Evolutionary conservation across 306 rosid species (phyloP).

Genomic region (Rosa persica): DNA sequence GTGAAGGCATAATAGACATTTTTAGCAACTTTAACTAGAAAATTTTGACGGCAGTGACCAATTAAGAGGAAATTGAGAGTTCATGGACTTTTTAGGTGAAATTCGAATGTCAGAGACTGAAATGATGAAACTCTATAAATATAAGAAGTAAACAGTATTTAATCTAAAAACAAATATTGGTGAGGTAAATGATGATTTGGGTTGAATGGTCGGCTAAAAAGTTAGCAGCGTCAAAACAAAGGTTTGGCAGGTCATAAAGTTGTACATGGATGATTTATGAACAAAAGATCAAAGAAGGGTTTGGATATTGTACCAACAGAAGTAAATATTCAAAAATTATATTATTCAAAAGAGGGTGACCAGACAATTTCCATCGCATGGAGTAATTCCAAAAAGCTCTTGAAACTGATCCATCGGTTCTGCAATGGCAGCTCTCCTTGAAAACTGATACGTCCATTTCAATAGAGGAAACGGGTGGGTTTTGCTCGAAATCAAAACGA

Average conservation of each 20-base stretch:
- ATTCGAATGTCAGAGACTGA: no score
- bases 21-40: no score
- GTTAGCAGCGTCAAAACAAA: neutral
- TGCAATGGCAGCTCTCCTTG: constrained; percentile 3
- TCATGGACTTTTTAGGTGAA: no score
- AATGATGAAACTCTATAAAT: no score
- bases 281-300: neutral
- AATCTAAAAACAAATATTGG: neutral
- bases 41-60: no score
- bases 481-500: constrained; percentile 15
- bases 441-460: constrained; percentile 49
- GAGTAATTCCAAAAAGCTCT: constrained; percentile 3
- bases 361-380: neutral
- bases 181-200: neutral
- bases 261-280: neutral
- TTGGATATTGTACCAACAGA: neutral
- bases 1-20: no score
- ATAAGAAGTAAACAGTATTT: no score
- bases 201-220: neutral
- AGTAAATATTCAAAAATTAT: neutral
- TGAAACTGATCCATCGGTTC: constrained; percentile 17
- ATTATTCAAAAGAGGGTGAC: constrained; percentile 11
- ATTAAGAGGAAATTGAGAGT: no score
- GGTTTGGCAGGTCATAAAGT: neutral
- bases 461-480: constrained; percentile 28